Evolutionary conservation across 2,329 filamentous ascomycete species (phyloP), one percentile per base, ranked within the genome.

Genomic region (Calonectria honghensis): DNA sequence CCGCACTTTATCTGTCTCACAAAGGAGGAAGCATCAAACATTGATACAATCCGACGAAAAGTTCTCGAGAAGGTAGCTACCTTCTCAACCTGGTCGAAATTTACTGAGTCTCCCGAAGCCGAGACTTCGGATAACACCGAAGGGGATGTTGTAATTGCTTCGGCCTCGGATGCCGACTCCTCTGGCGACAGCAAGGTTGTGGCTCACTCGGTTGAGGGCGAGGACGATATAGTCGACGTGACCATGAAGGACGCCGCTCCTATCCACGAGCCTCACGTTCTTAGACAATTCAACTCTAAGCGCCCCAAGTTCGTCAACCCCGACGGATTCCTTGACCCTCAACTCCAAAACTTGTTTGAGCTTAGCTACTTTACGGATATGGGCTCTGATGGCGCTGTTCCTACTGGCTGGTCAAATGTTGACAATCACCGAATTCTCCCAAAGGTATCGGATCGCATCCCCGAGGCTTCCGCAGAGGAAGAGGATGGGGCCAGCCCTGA

Each of bases 201-300:
- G 73, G 93, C 95, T 57, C 90, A 92, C 35, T 98, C 96, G 4
- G 91, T 98, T 2, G 93, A 96, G 82, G 94, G 95, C 13, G 96
- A 98, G 83, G 96, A 98, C 75, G 95, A 95, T 75, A 92, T 98
- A 81, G 94, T 98, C 7, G 95, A 98, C 82, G 93, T 99, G 20
- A 94, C 94, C 0, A 96, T 98, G 93, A 93, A 92, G 68, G 93
- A 95, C 79, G 86, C 87, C 16, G 70, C 76, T 45, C 70, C 69
- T 75, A 48, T 76, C n/a, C 70, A 74, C 76, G 66, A 74, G 68
- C 72, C 84, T 10, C 78, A 79, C 68, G 69, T 86, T 54, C 82
- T 90, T 72, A 88, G 86, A 77, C 83, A 82, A 9, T 91, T 91
- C 84, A 91, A 88, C 75, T 84, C 79, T 16, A 84, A 83, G 51